These are phyloP conservation scores for Pleurostoma richardsiae DNA, from an alignment of 2,329 filamentous ascomycete genomes.

Conservation along the genomic window DNA sequence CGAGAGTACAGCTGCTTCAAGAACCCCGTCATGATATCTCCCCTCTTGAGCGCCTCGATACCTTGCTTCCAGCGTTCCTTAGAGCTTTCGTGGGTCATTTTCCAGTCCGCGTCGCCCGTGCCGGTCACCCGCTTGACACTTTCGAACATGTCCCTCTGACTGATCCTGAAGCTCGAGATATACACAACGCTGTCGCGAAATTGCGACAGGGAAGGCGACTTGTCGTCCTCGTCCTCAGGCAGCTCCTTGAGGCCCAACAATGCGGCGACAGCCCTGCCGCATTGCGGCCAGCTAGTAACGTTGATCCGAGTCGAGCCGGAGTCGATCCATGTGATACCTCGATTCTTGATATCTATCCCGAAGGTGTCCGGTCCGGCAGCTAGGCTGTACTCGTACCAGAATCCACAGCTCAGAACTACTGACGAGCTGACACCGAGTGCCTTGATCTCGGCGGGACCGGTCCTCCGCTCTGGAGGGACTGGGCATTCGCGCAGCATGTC, in stretches of 20 bases:
- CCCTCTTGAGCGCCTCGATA: slow-evolving; percentile 33
- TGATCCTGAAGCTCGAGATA: slow-evolving; percentile 51
- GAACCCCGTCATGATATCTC: slow-evolving; percentile 32
- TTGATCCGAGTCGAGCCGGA: slow-evolving; percentile 51
- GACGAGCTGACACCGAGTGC: slow-evolving; percentile 18
- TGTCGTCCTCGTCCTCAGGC: slow-evolving; percentile 6
- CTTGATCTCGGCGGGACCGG: slow-evolving; percentile 26
- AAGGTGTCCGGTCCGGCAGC: slow-evolving; percentile 16
- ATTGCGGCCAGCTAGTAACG: slow-evolving; percentile 52
- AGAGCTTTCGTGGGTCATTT: slow-evolving; percentile 39
- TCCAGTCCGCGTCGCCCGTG: slow-evolving; percentile 56
- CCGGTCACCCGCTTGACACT: slow-evolving; percentile 53
- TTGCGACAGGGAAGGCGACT: slow-evolving; percentile 5
- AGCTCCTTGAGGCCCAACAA: slow-evolving; percentile 37
- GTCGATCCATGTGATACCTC: slow-evolving; percentile 35
- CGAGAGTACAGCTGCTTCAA: slow-evolving; percentile 48
- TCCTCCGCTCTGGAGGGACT: slow-evolving; percentile 1
- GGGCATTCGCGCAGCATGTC: slow-evolving; percentile 2
- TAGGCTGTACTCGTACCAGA: slow-evolving; percentile 49
- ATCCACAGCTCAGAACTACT: slow-evolving; percentile 33
- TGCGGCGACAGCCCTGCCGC: slow-evolving; percentile 28
- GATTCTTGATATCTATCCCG: slow-evolving; percentile 17
- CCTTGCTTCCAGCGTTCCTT: slow-evolving; percentile 43
- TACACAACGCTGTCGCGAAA: slow-evolving; percentile 41
- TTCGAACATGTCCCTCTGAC: slow-evolving; percentile 60